phyloP scores from a whole-genome alignment of 2,329 filamentous ascomycete species.

The Stachybotrys chartarum region DNA sequence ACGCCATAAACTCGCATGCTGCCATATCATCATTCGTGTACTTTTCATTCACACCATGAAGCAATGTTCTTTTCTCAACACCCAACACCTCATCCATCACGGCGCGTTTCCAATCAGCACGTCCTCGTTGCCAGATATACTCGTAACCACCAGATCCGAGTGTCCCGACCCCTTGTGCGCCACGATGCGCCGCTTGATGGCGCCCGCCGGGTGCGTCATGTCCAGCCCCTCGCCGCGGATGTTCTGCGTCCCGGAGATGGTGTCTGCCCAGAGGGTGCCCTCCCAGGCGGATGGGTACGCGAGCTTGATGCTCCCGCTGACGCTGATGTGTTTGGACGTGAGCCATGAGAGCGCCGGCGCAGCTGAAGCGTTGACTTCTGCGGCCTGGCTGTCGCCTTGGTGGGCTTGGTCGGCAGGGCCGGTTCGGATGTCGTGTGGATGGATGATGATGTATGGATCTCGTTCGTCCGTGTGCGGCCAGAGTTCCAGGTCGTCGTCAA shows the following conservation, averaged over 20 bases:
- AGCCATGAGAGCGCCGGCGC: slow-evolving; percentile 23
- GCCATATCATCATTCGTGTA: not conserved
- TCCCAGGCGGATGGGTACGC: slow-evolving; percentile 43
- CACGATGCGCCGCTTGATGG: slow-evolving; percentile 18
- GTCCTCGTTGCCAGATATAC: slow-evolving; percentile 21
- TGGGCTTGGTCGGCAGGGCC: not conserved
- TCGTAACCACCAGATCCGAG: slow-evolving; percentile 23
- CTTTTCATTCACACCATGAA: too few species aligned
- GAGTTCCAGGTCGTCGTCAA: not conserved
- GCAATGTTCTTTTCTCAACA: too few species aligned
- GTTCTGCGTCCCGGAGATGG: slow-evolving; percentile 31
- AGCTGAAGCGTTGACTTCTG: not conserved
- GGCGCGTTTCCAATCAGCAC: slow-evolving; percentile 14
- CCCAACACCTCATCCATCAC: too few species aligned
- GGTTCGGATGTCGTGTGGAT: not conserved
- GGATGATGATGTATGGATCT: slow-evolving; percentile 13
- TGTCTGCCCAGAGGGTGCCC: slow-evolving; percentile 32
- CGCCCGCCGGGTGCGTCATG: slow-evolving; percentile 24
- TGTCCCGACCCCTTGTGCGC: slow-evolving; percentile 34
- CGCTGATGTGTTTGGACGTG: slow-evolving; percentile 32
- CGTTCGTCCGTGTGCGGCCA: slow-evolving; percentile 4
- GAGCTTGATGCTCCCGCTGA: slow-evolving; percentile 35
- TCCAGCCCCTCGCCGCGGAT: slow-evolving; percentile 35
- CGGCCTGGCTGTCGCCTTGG: not conserved
- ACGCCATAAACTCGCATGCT: not conserved